These are phyloP conservation scores for Blastomyces gilchristii DNA, from an alignment of 2,329 filamentous ascomycete species.

Conservation along the genomic window DNA sequence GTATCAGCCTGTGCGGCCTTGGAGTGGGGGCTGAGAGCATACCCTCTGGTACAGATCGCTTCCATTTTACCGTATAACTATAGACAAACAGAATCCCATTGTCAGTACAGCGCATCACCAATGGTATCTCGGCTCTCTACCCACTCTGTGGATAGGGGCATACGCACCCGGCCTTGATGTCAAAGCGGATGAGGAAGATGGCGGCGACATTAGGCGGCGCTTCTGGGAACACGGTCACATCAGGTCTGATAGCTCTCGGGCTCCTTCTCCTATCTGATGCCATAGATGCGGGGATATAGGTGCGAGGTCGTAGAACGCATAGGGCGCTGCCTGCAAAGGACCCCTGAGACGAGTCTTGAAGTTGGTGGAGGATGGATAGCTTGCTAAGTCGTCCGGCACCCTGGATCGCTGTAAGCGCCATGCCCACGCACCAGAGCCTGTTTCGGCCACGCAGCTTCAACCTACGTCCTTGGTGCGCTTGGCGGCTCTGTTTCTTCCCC, in stretches of 20 bases:
- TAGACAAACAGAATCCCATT: slow-evolving; percentile 1
- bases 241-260: slow-evolving; percentile 22
- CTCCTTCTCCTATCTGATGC: slow-evolving; percentile 14
- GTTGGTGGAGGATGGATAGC: background rate
- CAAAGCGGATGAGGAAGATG: slow-evolving; percentile 81
- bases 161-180: slow-evolving; percentile 74
- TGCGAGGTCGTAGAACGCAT: background rate
- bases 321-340: background rate
- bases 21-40: slow-evolving; percentile 25
- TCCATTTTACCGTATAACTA: slow-evolving; percentile 79
- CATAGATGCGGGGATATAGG: slow-evolving; percentile 10
- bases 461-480: background rate
- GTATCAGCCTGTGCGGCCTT: slow-evolving; percentile 2
- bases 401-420: background rate
- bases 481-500: background rate
- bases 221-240: slow-evolving; percentile 27
- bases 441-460: slow-evolving; percentile 1
- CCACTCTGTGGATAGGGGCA: too few species aligned
- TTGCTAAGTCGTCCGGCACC: too few species aligned
- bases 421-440: background rate
- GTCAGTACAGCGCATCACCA: slow-evolving; percentile 4
- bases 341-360: background rate
- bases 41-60: slow-evolving; percentile 58
- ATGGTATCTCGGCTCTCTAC: background rate
- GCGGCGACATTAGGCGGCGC: slow-evolving; percentile 52